These are phyloP conservation scores for Rosa hybrid DNA, from an alignment of 331 rosid species.

Conservation along the genomic window DNA sequence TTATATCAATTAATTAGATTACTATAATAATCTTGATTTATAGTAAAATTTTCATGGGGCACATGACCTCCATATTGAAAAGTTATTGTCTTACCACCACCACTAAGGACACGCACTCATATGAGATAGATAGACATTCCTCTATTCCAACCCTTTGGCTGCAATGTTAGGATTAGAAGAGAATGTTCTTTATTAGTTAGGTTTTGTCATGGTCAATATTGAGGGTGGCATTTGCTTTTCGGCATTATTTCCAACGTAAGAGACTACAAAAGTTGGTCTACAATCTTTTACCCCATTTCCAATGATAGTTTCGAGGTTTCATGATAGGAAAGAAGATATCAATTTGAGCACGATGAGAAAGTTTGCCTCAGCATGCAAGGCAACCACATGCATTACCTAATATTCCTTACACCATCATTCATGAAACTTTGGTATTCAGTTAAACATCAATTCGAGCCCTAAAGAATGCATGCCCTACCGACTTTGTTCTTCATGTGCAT, in stretches of 20 bases:
- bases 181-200: neutral
- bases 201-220: neutral
- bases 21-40: no score
- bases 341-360: neutral
- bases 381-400: neutral
- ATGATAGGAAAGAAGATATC: neutral
- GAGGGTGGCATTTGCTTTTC: neutral
- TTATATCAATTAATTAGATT: no score
- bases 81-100: no score
- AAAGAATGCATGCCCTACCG: neutral
- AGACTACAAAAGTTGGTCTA: neutral
- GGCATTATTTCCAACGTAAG: neutral
- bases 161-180: neutral
- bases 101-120: no score
- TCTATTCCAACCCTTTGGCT: no score
- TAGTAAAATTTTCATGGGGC: no score
- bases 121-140: no score
- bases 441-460: neutral
- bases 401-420: neutral
- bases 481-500: neutral
- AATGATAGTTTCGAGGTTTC: no score
- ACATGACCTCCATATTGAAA: no score
- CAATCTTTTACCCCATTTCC: no score
- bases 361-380: neutral
- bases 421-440: neutral